Evolutionary conservation across 2,329 filamentous ascomycete genomes (phyloP), one percentile per base, ranked within the genome.

Genomic region (Aspergillus sp.): DNA sequence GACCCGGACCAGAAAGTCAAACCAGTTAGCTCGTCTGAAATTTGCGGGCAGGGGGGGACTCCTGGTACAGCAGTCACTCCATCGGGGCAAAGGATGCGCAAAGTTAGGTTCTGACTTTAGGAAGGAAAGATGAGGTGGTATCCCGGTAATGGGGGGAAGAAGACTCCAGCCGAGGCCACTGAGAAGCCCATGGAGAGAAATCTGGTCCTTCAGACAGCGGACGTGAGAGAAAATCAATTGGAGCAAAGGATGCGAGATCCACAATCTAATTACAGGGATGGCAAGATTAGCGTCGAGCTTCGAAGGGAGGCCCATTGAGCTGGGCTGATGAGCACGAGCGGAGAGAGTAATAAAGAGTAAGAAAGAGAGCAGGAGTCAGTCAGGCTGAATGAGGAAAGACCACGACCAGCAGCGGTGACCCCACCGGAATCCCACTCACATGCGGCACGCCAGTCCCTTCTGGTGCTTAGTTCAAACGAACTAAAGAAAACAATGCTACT

Each of bases 1-100:
- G 42, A 44, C 39, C 53, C 30, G 53, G 39, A 21, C 42, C 39
- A 17, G 13, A 44, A 54, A 54, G 52, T 44, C 52, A 39, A 54
- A 44, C 17, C 21, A 13, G 8, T 8, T 42, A 44, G 27, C 21
- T 44, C 10, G 42, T 32, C 53, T 47, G 53, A 55, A 55, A 47
- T 36, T 47, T 32, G 39, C 25, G 53, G 39, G 19, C 30, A 55
- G n/a, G 19, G 38, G 3, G 7, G 51, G 8, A 30, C 11, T 32
- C 23, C 25, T 25, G 25, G 25, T 15, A 19, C 15, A 49, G 15
- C 23, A 25, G 5, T 19, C 41, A 44, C 4, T n/a, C 25, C 25
- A 32, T 15, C 47, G 47, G 47, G 47, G 7, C 25, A 50, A 50
- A 30, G 25, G 27, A 50, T 27, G 15, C 13, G 25, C 13, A 21